Percentiles rank a stretch among this genome's conserved stretches.
phyloP scores from a whole-genome alignment of 306 rosid species.

The Hippophae gyantsensis region DNA sequence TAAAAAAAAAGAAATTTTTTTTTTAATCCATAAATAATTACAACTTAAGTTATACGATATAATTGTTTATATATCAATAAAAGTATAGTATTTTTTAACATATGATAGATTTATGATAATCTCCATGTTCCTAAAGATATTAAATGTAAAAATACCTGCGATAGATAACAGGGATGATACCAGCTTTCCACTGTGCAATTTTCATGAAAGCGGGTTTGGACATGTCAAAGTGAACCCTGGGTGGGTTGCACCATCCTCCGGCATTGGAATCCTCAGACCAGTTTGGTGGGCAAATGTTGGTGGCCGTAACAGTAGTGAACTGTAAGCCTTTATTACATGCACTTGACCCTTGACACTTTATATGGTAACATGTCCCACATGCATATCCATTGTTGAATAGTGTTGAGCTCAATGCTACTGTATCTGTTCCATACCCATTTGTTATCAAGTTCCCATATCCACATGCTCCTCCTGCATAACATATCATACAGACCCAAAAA shows the following conservation, averaged over 20 bases:
- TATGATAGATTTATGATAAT: too few species aligned
- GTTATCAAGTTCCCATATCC: constrained; percentile 72
- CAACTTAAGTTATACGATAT: too few species aligned
- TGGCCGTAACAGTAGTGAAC: constrained; percentile 66
- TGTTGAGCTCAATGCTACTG: constrained; percentile 68
- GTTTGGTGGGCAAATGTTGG: constrained; percentile 83
- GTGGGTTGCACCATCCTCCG: constrained; percentile 98
- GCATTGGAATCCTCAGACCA: constrained; percentile 56
- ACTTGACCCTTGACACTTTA: constrained; percentile 49
- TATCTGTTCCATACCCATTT: constrained; percentile 76
- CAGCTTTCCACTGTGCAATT: constrained; percentile 63
- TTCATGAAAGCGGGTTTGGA: constrained; percentile 89
- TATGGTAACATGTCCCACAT: constrained; percentile 71
- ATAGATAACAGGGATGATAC: constrained; percentile 60
- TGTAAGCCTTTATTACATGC: constrained; percentile 25
- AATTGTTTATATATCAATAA: too few species aligned
- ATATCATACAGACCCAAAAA: too few species aligned
- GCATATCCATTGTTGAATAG: constrained; percentile 77
- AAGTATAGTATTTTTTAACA: too few species aligned
- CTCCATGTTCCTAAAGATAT: too few species aligned
- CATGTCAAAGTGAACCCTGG: constrained; percentile 81
- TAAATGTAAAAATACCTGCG: constrained; percentile 41
- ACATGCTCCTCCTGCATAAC: constrained; percentile 68
- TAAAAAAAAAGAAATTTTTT: too few species aligned
- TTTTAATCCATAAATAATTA: too few species aligned